Percentiles rank a stretch among this genome's conserved stretches.
Evolutionary conservation across 140 eudicot species (phyloP).

Genomic region (Ambrosia hybrid): DNA sequence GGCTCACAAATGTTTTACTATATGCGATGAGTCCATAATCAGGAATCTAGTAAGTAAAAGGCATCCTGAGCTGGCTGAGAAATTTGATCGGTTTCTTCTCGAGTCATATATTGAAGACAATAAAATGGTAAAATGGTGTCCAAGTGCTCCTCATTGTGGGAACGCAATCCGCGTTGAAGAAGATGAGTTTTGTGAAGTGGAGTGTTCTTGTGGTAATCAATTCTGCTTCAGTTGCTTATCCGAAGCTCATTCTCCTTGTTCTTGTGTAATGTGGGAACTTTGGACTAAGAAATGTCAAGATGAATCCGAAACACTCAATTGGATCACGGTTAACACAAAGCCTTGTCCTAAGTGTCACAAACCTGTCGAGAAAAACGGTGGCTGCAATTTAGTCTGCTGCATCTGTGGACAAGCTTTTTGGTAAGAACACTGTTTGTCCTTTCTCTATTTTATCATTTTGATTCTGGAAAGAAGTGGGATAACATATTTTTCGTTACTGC

Average conservation of each 20-base stretch:
- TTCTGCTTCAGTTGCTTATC: slow-evolving; percentile 71
- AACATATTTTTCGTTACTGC: too few species aligned
- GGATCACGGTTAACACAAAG: slow-evolving; percentile 73
- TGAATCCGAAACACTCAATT: slow-evolving; percentile 74
- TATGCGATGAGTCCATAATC: slow-evolving; percentile 60
- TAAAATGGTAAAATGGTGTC: slow-evolving; percentile 82
- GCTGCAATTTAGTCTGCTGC: slow-evolving; percentile 70
- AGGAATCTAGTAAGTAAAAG: slow-evolving; percentile 48
- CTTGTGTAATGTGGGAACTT: slow-evolving; percentile 74
- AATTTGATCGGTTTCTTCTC: slow-evolving; percentile 65
- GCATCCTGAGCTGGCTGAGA: slow-evolving; percentile 61
- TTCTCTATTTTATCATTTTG: too few species aligned
- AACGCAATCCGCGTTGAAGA: slow-evolving; percentile 72
- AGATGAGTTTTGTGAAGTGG: slow-evolving; percentile 69
- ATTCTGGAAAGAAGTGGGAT: too few species aligned
- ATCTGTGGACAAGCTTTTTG: slow-evolving; percentile 79
- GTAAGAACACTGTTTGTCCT: slow-evolving; percentile 29
- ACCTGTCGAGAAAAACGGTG: slow-evolving; percentile 74
- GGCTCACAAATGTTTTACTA: slow-evolving; percentile 66
- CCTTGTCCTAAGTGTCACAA: slow-evolving; percentile 79
- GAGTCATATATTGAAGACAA: slow-evolving; percentile 73
- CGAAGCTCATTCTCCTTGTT: slow-evolving; percentile 78
- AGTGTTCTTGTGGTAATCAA: slow-evolving; percentile 68
- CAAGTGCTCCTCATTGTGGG: slow-evolving; percentile 77
- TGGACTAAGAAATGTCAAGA: slow-evolving; percentile 70